These are phyloP conservation scores for Ephemerocybe angulata DNA, from an alignment of 768 basidiomycete genomes.

Conservation along the genomic window DNA sequence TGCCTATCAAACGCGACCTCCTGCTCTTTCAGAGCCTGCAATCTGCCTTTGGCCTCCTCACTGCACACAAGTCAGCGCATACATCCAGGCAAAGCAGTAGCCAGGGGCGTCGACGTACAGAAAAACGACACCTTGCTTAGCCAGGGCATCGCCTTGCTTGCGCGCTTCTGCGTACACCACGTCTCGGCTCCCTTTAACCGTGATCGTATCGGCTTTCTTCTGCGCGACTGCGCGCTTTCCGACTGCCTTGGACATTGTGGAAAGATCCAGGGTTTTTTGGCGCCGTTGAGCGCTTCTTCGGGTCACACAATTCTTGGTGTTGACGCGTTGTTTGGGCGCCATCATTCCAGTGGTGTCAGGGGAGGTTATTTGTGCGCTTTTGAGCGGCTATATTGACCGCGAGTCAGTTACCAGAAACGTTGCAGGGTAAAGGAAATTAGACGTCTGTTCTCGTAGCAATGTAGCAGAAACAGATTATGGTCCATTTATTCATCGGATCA, in stretches of 20 bases:
- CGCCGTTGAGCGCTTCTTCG: not conserved
- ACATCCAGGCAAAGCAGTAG: not conserved
- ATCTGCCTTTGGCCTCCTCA: slow-evolving; percentile 26
- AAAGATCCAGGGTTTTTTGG: not conserved
- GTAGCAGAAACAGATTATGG: too few relatives aligned
- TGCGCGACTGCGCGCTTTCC: not conserved
- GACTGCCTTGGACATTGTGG: not conserved
- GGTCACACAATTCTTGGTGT: not conserved
- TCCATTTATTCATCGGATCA: too few relatives aligned
- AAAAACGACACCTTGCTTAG: slow-evolving; percentile 23
- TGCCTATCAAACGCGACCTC: slow-evolving; percentile 25
- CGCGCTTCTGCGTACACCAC: slow-evolving; percentile 30
- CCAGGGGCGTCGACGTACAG: slow-evolving; percentile 21
- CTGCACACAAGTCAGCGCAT: slow-evolving; percentile 16
- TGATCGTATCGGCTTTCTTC: not conserved
- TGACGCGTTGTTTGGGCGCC: not conserved
- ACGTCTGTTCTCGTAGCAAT: too few relatives aligned
- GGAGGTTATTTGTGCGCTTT: too few relatives aligned
- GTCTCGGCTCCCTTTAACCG: not conserved
- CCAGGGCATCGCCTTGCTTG: slow-evolving; percentile 25
- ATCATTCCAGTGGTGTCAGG: too few relatives aligned
- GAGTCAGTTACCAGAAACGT: too few relatives aligned
- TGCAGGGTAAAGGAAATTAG: too few relatives aligned
- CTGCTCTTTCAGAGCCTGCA: slow-evolving; percentile 23
- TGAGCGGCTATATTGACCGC: too few relatives aligned